Percentiles rank a stretch among this genome's conserved stretches.
Evolutionary conservation across 2,329 filamentous ascomycete species (phyloP).

Genomic region (Alternaria viburni): DNA sequence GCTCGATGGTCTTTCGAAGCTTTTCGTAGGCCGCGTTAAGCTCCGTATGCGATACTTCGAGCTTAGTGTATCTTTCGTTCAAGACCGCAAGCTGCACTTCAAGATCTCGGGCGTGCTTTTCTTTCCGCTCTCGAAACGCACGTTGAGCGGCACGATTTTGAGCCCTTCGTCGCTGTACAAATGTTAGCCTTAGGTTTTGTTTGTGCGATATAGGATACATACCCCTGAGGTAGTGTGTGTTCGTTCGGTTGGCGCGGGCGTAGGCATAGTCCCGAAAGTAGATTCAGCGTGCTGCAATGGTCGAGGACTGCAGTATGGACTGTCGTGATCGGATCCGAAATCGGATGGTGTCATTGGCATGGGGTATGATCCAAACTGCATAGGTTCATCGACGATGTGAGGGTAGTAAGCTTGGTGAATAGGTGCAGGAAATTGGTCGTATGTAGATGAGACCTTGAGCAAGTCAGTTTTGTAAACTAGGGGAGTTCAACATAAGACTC

Average conservation of each 20-base stretch:
- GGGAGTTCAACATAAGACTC: slow-evolving; percentile 14
- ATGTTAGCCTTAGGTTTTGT: slow-evolving; percentile 10
- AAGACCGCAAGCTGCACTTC: slow-evolving; percentile 63
- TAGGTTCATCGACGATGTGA: slow-evolving; percentile 40
- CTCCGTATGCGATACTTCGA: slow-evolving; percentile 60
- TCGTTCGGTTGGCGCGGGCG: slow-evolving; percentile 33
- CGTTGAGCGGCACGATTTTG: slow-evolving; percentile 68
- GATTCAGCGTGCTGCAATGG: slow-evolving; percentile 35
- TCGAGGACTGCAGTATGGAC: slow-evolving; percentile 47
- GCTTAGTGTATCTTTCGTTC: slow-evolving; percentile 61
- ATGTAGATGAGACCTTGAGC: slow-evolving; percentile 45
- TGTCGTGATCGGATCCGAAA: slow-evolving; percentile 49
- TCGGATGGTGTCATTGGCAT: slow-evolving; percentile 49
- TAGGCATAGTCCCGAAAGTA: slow-evolving; percentile 23
- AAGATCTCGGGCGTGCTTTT: slow-evolving; percentile 69
- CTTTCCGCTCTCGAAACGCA: slow-evolving; percentile 67
- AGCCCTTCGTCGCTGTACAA: slow-evolving; percentile 60
- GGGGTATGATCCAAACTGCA: slow-evolving; percentile 43
- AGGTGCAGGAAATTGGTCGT: slow-evolving; percentile 43
- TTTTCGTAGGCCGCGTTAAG: slow-evolving; percentile 50
- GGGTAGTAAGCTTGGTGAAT: slow-evolving; percentile 43
- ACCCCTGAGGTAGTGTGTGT: slow-evolving; percentile 50
- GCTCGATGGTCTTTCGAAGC: slow-evolving; percentile 48
- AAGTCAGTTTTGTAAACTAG: slow-evolving; percentile 7
- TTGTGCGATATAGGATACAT: slow-evolving; percentile 14